Evolutionary conservation across 2,329 filamentous ascomycete species (phyloP).

Genomic region (Botrytis aclada): DNA sequence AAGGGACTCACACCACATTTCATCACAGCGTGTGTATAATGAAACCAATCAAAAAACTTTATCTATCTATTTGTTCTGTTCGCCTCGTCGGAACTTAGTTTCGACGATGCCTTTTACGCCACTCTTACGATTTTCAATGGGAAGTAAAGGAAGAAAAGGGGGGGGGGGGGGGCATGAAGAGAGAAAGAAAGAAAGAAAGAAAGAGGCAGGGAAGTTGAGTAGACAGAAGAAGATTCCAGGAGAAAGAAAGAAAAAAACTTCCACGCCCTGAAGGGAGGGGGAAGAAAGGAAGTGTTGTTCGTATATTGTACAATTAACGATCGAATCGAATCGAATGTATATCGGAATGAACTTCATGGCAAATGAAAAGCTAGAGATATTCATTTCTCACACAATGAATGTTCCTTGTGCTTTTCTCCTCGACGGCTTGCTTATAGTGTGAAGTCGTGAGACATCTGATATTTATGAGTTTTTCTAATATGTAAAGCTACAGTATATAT

Average conservation of each 20-base stretch:
- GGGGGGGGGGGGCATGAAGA: background rate
- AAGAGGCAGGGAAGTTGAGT: background rate
- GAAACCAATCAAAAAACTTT: background rate
- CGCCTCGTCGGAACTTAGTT: background rate
- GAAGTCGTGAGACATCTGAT: too few species aligned
- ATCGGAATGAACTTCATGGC: background rate
- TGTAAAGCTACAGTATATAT: background rate
- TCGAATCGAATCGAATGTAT: slow-evolving; percentile 11
- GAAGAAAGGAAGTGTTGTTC: background rate
- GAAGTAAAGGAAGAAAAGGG: background rate
- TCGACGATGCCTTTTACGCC: background rate
- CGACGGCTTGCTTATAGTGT: background rate
- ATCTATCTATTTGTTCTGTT: background rate
- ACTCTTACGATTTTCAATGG: slow-evolving; percentile 3
- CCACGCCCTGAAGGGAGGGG: background rate
- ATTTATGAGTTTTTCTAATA: background rate
- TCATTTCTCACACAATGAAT: background rate
- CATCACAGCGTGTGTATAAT: background rate
- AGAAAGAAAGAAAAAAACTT: background rate
- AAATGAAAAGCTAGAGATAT: background rate
- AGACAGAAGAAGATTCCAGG: background rate
- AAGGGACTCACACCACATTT: background rate
- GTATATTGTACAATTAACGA: slow-evolving; percentile 9
- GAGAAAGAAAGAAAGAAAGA: background rate
- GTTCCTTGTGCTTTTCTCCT: background rate